A percentile compares a stretch with the other conserved stretches of the same genome.
Conservation (phyloP, 257 asterid genomes). For the Ballota nigra region DNA sequence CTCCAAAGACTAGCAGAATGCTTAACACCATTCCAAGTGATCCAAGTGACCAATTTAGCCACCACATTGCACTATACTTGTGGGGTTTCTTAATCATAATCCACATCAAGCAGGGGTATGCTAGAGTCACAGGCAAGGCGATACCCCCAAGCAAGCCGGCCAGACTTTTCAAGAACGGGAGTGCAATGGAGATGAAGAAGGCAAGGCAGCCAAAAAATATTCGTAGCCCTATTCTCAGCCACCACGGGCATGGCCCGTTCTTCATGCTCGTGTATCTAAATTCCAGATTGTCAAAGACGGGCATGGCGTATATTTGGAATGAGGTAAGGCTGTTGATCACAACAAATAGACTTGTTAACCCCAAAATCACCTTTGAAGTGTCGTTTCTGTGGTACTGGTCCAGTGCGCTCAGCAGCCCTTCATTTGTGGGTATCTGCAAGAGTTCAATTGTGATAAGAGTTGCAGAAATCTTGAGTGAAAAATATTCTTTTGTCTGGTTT, state of each 20-base stretch:
- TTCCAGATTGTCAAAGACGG: constrained; percentile 86
- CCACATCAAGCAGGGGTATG: constrained; percentile 94
- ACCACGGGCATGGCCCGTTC: constrained; percentile 75
- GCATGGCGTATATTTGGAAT: constrained; percentile 93
- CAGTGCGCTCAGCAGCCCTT: constrained; percentile 69
- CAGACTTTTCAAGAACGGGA: constrained; percentile 69
- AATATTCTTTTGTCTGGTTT: background rate
- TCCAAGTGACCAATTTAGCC: constrained; percentile 73
- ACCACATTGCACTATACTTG: constrained; percentile 54
- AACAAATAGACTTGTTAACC: constrained; percentile 56
- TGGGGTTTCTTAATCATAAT: constrained; percentile 57
- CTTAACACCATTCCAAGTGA: constrained; percentile 60
- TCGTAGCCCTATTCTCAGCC: constrained; percentile 59
- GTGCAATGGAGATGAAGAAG: constrained; percentile 74
- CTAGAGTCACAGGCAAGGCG: constrained; percentile 76
- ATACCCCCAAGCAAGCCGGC: constrained; percentile 83
- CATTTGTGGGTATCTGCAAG: constrained; percentile 68
- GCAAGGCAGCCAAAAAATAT: constrained; percentile 73
- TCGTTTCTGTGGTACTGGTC: constrained; percentile 59
- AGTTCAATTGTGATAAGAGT: background rate
- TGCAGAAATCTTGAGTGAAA: background rate
- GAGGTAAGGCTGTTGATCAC: constrained; percentile 77
- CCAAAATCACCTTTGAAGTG: constrained; percentile 47
- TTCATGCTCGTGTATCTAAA: constrained; percentile 70
- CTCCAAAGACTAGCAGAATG: constrained; percentile 57